These are phyloP conservation scores for Capsicum chinense DNA, from an alignment of 257 asterid species.

Conservation along the genomic window DNA sequence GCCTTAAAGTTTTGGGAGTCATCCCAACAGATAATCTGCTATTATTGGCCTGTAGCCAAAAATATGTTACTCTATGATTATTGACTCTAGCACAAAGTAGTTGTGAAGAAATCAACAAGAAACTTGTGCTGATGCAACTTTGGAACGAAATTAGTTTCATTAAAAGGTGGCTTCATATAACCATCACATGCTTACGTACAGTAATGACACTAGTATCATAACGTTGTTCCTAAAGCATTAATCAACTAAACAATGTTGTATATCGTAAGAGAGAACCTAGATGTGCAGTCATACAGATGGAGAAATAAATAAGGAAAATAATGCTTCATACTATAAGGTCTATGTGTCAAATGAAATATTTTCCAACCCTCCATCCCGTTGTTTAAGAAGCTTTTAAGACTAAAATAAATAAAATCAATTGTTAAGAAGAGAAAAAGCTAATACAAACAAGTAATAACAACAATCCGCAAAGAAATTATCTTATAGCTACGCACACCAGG, in stretches of 20 bases:
- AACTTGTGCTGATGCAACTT: not conserved
- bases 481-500: constrained; percentile 63
- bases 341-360: constrained; percentile 1
- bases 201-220: not conserved
- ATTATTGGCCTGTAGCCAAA: constrained; percentile 55
- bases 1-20: constrained; percentile 78
- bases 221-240: not conserved
- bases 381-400: not conserved
- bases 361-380: not conserved
- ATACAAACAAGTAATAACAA: not conserved
- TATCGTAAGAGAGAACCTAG: not conserved
- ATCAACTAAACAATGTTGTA: not conserved
- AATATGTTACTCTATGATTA: not conserved
- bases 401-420: not conserved
- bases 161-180: not conserved
- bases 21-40: constrained; percentile 72
- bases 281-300: not conserved
- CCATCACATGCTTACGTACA: not conserved
- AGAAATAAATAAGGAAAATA: not conserved
- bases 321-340: constrained; percentile 1
- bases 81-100: not conserved
- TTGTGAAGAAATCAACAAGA: not conserved
- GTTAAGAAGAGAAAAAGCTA: not conserved
- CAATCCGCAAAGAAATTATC: not conserved
- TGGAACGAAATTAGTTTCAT: not conserved